Percentiles rank a stretch among this genome's conserved stretches.
These are phyloP conservation scores for Sporothrix pallida DNA, from an alignment of 2,329 filamentous ascomycete species.

Conservation along the genomic window DNA sequence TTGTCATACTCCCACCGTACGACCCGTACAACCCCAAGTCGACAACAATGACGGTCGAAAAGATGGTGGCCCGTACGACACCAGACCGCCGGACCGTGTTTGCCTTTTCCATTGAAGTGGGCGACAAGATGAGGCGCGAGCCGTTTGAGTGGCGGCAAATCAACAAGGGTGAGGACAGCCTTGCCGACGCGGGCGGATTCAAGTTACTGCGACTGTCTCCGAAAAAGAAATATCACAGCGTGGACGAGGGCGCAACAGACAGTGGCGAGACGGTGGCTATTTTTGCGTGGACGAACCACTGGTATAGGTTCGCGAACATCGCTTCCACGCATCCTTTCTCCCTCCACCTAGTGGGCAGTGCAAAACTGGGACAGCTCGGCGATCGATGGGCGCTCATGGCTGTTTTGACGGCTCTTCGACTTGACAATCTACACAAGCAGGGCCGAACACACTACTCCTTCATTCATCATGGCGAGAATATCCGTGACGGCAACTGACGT, in stretches of 20 bases:
- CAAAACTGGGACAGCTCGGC: neutral
- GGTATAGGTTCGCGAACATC: neutral
- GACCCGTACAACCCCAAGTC: neutral
- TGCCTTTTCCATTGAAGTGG: neutral
- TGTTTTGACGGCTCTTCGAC: neutral
- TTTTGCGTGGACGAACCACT: constrained; percentile 7
- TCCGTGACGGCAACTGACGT: neutral
- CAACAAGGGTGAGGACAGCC: neutral
- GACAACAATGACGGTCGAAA: neutral
- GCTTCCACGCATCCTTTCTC: neutral
- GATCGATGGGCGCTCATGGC: constrained; percentile 3
- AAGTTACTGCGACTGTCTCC: neutral
- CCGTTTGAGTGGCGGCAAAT: constrained; percentile 1
- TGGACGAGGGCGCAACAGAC: neutral
- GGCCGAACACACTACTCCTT: neutral
- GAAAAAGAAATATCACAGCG: neutral
- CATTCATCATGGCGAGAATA: constrained; percentile 1
- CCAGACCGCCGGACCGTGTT: neutral
- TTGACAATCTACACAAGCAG: neutral
- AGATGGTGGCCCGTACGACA: constrained; percentile 1
- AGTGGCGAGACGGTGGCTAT: constrained; percentile 1
- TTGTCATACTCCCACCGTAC: neutral
- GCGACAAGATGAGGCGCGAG: constrained; percentile 1
- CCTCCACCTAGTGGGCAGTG: neutral
- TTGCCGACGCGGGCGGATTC: constrained; percentile 3